These are phyloP conservation scores for Aspergillus coremiiformis DNA, from an alignment of 495 filamentous ascomycete species.

Conservation along the genomic window DNA sequence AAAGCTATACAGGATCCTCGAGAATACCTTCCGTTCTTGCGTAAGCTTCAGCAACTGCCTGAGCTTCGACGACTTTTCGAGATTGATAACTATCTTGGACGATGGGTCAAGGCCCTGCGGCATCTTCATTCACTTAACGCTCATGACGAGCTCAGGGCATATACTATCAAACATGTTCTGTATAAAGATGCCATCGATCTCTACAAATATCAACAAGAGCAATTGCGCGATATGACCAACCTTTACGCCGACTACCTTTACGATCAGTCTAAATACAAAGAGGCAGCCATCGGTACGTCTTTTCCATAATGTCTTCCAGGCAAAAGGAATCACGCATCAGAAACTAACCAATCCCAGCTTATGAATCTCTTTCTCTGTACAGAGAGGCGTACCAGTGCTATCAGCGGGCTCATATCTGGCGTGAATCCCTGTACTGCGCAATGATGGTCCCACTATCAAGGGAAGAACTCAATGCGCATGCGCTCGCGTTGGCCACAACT, in stretches of 20 bases:
- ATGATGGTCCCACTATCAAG: constrained; percentile 54
- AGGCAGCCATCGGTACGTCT: constrained; percentile 63
- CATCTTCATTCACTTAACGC: constrained; percentile 61
- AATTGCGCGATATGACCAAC: constrained; percentile 54
- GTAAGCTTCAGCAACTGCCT: constrained; percentile 68
- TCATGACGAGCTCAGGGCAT: constrained; percentile 69
- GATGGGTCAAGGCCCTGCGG: constrained; percentile 65
- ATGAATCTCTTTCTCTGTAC: constrained; percentile 76
- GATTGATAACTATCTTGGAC: constrained; percentile 80
- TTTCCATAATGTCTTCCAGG: not conserved
- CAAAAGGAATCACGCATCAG: not conserved
- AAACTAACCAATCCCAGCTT: constrained; percentile 43
- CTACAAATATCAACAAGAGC: constrained; percentile 71
- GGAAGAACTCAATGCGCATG: constrained; percentile 55
- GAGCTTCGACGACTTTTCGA: constrained; percentile 63
- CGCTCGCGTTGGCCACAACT: constrained; percentile 57
- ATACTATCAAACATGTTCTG: constrained; percentile 69
- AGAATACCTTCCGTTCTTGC: constrained; percentile 92
- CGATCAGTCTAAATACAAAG: constrained; percentile 64
- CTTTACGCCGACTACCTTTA: constrained; percentile 76
- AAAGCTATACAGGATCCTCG: constrained; percentile 57
- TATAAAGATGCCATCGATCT: constrained; percentile 69
- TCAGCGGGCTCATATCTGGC: constrained; percentile 77
- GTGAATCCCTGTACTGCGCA: constrained; percentile 74
- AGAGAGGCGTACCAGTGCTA: constrained; percentile 68